A percentile compares a stretch with the other conserved stretches of the same genome.
Evolutionary conservation across 2,329 filamentous ascomycete species (phyloP).

Genomic region (Fusarium ambrosium): DNA sequence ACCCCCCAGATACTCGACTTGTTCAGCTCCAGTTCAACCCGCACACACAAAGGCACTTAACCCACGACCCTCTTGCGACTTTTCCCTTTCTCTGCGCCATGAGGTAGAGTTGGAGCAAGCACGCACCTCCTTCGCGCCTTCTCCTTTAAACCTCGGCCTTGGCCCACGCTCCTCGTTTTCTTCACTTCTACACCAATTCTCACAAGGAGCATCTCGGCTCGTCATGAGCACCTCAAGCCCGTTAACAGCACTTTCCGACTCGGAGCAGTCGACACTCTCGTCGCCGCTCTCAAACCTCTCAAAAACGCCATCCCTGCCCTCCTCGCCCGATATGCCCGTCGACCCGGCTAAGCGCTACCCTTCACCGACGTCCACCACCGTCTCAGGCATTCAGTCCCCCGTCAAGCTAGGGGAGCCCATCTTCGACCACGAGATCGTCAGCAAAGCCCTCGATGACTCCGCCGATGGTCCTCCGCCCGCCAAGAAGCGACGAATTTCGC

Average conservation of each 20-base stretch:
- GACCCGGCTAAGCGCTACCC: constrained; percentile 64
- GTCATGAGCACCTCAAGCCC: constrained; percentile 49
- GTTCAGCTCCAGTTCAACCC: constrained; percentile 5
- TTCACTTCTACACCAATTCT: constrained; percentile 12
- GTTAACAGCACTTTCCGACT: constrained; percentile 49
- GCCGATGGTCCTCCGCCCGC: constrained; percentile 74
- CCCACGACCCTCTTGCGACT: constrained; percentile 7
- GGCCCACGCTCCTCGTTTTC: constrained; percentile 25
- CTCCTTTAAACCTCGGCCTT: constrained; percentile 24
- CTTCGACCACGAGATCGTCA: constrained; percentile 51
- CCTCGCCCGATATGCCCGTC: constrained; percentile 56
- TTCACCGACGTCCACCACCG: constrained; percentile 62
- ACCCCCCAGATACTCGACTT: background rate
- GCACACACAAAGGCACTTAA: constrained; percentile 10
- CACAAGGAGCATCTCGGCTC: constrained; percentile 22
- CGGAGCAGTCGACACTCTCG: constrained; percentile 58
- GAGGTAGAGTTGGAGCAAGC: constrained; percentile 36
- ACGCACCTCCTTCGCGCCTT: constrained; percentile 13
- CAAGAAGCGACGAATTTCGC: constrained; percentile 80
- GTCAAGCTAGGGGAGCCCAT: constrained; percentile 59
- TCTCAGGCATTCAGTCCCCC: constrained; percentile 66
- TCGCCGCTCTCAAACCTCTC: constrained; percentile 69
- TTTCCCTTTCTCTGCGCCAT: constrained; percentile 31
- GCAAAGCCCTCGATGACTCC: constrained; percentile 41
- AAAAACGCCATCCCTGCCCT: constrained; percentile 65